Evolutionary conservation across 148 eudicot species (phyloP).

Genomic region (Rhododendron henanense): DNA sequence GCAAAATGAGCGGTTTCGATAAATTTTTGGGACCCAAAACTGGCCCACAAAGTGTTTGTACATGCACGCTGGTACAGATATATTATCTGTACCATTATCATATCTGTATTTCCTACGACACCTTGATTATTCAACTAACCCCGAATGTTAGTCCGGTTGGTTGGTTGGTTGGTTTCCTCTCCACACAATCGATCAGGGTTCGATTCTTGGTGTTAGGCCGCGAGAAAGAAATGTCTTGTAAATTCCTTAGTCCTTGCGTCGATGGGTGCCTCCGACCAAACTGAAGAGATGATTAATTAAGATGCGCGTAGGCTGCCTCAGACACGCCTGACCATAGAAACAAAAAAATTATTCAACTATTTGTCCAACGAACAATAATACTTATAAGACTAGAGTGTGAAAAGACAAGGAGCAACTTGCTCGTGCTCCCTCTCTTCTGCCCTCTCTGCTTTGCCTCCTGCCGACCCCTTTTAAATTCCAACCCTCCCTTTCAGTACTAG

Average conservation of each 20-base stretch:
- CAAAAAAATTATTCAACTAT: neutral
- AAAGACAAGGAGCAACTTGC: conserved; percentile 30
- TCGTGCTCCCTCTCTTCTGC: conserved; percentile 10
- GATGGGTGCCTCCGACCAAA: no score
- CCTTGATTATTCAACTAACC: neutral
- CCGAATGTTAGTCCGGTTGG: no score
- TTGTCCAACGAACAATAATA: neutral
- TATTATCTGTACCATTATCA: no score
- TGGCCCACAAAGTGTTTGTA: no score
- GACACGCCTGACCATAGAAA: neutral
- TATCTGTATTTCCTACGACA: neutral
- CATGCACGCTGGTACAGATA: no score
- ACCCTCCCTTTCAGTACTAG: neutral
- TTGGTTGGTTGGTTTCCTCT: neutral
- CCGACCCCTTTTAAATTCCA: neutral
- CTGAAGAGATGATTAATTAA: no score
- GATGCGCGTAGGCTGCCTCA: neutral
- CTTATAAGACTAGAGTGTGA: neutral
- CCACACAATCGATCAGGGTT: neutral
- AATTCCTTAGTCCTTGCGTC: neutral
- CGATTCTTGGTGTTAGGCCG: neutral
- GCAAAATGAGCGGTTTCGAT: no score
- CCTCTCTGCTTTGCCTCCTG: neutral
- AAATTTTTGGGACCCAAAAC: no score
- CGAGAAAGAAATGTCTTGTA: neutral